phyloP scores from a whole-genome alignment of 306 rosid genomes.

The Quercus cerris region DNA sequence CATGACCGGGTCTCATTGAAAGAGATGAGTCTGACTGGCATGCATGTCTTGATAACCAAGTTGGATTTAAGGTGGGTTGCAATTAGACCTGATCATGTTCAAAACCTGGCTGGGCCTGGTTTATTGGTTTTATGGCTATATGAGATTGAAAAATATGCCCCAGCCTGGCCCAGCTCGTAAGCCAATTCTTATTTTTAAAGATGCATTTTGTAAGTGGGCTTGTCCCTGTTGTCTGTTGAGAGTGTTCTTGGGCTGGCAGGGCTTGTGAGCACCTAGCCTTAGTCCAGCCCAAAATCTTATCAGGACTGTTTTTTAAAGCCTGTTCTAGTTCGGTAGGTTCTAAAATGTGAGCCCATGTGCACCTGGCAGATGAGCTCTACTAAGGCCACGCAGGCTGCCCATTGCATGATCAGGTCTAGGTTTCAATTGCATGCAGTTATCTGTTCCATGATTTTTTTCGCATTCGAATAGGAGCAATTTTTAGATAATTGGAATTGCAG shows the following conservation, averaged over 20 bases:
- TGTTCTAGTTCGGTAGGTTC: not conserved
- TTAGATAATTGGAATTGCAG: no score
- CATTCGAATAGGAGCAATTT: no score
- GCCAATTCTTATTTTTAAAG: not conserved
- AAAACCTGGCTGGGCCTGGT: not conserved
- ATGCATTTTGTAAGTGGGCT: no score
- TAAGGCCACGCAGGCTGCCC: not conserved
- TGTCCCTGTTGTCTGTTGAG: no score
- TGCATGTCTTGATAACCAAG: conserved; percentile 23
- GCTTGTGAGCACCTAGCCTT: no score
- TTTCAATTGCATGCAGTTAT: not conserved
- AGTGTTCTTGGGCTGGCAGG: no score
- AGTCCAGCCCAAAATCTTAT: not conserved
- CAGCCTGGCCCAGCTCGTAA: not conserved
- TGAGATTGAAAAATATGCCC: not conserved
- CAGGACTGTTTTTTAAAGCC: not conserved
- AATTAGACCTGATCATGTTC: not conserved
- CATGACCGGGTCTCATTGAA: conserved; percentile 26
- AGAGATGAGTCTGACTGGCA: conserved; percentile 28
- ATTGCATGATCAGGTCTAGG: not conserved
- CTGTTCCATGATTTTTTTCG: not conserved
- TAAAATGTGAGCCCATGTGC: not conserved
- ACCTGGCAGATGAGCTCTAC: not conserved
- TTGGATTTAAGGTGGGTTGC: conserved; percentile 22
- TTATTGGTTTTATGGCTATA: not conserved